These are phyloP conservation scores for Acacia acuminata DNA, from an alignment of 306 rosid species.

Conservation along the genomic window DNA sequence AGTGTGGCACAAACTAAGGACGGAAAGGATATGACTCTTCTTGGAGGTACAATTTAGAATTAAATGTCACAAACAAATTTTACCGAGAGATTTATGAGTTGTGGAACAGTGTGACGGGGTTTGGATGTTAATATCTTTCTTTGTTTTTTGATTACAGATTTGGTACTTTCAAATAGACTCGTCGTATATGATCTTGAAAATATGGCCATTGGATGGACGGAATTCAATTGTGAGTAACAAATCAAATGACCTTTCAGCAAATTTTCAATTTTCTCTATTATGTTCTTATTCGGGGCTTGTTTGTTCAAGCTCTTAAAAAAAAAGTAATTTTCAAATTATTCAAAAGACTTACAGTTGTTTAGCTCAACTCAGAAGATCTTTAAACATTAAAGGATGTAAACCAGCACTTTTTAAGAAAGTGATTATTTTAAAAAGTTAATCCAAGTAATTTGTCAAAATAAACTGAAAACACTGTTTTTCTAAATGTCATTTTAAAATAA, in stretches of 20 bases:
- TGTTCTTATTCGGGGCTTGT: conserved; percentile 2
- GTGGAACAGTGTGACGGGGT: neutral
- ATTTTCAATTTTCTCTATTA: conserved; percentile 9
- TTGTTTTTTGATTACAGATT: conserved; percentile 46
- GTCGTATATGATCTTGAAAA: conserved; percentile 73
- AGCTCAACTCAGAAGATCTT: neutral
- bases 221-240: conserved; percentile 72
- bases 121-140: neutral
- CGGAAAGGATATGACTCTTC: conserved; percentile 66
- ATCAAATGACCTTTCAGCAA: conserved; percentile 20
- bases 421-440: neutral
- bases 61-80: conserved; percentile 16
- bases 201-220: conserved; percentile 73
- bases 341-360: neutral
- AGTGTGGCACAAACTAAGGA: conserved; percentile 50
- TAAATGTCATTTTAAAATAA: too few relatives aligned
- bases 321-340: neutral
- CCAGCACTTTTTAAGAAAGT: neutral
- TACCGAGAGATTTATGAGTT: neutral
- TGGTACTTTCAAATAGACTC: conserved; percentile 77
- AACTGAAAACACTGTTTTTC: neutral
- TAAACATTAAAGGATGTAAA: neutral
- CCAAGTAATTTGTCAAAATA: neutral
- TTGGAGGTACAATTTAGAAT: conserved; percentile 64
- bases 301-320: neutral